These are phyloP conservation scores for Lumnitzera racemosa DNA, from an alignment of 345 rosid species.

Conservation along the genomic window DNA sequence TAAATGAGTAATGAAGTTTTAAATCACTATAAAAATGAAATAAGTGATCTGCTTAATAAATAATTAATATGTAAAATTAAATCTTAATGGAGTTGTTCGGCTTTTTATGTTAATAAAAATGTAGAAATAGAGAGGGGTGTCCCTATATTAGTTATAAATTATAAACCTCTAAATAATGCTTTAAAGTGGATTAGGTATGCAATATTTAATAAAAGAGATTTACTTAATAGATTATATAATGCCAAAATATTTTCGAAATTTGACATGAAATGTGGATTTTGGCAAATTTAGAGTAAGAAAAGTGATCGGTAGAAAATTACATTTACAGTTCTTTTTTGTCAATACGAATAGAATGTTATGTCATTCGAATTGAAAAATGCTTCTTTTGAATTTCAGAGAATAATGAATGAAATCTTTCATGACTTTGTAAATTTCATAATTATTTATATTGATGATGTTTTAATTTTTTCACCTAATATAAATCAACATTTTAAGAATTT, in stretches of 20 bases:
- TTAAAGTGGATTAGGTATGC: no score
- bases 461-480: no score
- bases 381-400: no score
- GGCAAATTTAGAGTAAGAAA: background rate
- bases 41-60: background rate
- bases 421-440: no score
- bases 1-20: background rate
- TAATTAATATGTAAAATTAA: background rate
- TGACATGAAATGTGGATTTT: slow-evolving; percentile 3
- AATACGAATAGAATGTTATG: no score
- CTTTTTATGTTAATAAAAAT: background rate
- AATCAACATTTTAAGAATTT: no score
- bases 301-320: background rate
- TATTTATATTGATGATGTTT: no score
- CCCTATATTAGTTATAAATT: background rate
- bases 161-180: background rate
- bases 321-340: no score
- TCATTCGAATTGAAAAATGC: no score
- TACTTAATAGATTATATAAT: no score
- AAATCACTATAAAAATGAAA: background rate
- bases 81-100: background rate
- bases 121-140: background rate
- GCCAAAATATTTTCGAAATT: background rate
- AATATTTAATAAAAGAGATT: no score
- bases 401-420: no score